Evolutionary conservation across 345 rosid species (phyloP), one percentile per base, ranked within the genome.

Genomic region (Hirschfeldia incana): DNA sequence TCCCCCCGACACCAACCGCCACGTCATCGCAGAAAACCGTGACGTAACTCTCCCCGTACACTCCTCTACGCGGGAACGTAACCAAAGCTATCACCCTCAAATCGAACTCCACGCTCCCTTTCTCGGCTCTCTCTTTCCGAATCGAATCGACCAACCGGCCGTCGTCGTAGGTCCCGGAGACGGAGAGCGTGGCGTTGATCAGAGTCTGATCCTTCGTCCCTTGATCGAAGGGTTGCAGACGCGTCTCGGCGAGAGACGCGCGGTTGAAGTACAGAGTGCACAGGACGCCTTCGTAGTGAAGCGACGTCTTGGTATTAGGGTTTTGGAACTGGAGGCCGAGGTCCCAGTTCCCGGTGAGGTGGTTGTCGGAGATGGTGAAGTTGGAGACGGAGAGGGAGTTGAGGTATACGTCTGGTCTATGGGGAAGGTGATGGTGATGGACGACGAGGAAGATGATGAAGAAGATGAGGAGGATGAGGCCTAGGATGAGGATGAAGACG

Each of bases 231-330:
- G 97, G 97, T 15, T 82, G 80, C 55, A 91, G 26, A 6, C 87
- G 83, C 0, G 92, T 85, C 53, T 75, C 71, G 6, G 91, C 5
- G 34, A 92, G 76, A n/a, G 59, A 3, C 16, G 60, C 78, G 2
- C 79, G 76, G 8, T 68, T 5, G 83, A 84, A 83, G 29, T 0
- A 29, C 21, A 95, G 29, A 5, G 0, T 1, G 10, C 85, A 70
- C 15, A 3, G 0, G 11, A 89, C 11, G 12, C 59, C 46, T 30
- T 78, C 70, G 83, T 90, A 92, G 28, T 79, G 67, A 67, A 92
- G 70, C 29, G 74, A 72, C 81, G 88, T 71, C 86, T 90, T 91
- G 62, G 94, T 90, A 82, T 92, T 95, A 33, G 96, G 96, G 86
- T 91, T 95, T 11, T 72, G 73, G 42, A 87, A 84, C 37, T 58